Conservation (phyloP, 139 green algal genomes). For the Tetradesmus lagerheimii region DNA sequence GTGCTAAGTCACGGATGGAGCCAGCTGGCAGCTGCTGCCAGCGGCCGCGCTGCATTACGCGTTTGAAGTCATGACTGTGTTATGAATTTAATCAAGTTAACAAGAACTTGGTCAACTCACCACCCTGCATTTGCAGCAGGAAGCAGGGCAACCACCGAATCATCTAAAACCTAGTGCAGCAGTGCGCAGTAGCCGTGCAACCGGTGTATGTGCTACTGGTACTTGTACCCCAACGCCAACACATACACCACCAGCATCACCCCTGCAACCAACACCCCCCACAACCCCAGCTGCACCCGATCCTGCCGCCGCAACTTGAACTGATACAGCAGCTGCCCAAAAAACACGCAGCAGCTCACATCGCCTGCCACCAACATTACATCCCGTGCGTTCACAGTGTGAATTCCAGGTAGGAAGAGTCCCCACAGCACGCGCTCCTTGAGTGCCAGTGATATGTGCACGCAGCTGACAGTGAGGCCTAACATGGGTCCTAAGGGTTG, state of each 20-base stretch:
- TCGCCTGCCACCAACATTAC: constrained; percentile 40
- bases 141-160: no score
- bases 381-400: constrained; percentile 30
- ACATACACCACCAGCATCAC: constrained; percentile 1
- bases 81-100: no score
- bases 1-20: no score
- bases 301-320: neutral
- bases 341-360: constrained; percentile 24
- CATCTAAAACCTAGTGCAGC: neutral
- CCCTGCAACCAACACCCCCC: neutral
- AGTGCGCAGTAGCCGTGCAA: no score
- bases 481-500: neutral
- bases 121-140: no score
- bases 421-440: constrained; percentile 39
- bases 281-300: constrained; percentile 5
- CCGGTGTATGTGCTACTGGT: neutral
- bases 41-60: no score
- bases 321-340: neutral
- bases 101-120: no score
- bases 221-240: neutral
- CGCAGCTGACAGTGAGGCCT: neutral
- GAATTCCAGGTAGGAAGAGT: neutral
- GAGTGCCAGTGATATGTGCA: constrained; percentile 21
- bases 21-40: no score
- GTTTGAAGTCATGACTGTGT: no score